phyloP scores from a whole-genome alignment of 495 filamentous ascomycete genomes.

The Penicillium manginii region DNA sequence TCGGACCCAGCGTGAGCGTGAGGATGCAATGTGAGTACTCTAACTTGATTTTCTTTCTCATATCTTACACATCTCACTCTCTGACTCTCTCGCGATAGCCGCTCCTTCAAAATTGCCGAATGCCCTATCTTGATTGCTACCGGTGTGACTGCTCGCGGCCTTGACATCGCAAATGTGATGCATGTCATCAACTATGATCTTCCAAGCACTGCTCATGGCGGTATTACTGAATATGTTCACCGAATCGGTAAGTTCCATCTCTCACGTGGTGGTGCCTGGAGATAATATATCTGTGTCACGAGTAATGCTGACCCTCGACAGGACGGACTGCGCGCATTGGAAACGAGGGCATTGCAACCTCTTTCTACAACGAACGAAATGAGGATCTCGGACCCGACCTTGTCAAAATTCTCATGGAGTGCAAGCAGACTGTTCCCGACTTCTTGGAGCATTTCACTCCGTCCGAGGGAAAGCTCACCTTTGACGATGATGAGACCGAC shows the following conservation, averaged over 20 bases:
- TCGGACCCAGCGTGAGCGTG: conserved; percentile 88
- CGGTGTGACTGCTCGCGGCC: conserved; percentile 82
- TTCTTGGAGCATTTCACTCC: conserved; percentile 72
- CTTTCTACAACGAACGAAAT: conserved; percentile 81
- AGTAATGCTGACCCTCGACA: conserved; percentile 28
- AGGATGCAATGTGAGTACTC: conserved; percentile 77
- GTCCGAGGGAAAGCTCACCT: conserved; percentile 51
- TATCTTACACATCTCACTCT: neutral
- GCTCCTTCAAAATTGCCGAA: conserved; percentile 75
- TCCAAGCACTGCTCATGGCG: conserved; percentile 69
- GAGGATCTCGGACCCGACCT: conserved; percentile 68
- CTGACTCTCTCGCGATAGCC: conserved; percentile 43
- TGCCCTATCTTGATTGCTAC: conserved; percentile 84
- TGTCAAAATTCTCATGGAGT: conserved; percentile 79
- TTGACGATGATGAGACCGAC: conserved; percentile 66
- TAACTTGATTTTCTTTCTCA: neutral
- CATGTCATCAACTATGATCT: conserved; percentile 95
- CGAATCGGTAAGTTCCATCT: conserved; percentile 71
- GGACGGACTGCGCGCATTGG: conserved; percentile 95
- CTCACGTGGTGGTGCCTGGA: neutral
- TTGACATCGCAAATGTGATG: conserved; percentile 84
- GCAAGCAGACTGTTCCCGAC: conserved; percentile 74
- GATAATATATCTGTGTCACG: too few species aligned
- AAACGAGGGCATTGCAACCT: conserved; percentile 80
- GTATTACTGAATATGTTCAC: conserved; percentile 92